These are phyloP conservation scores for Leccinum rimulosum DNA, from an alignment of 768 basidiomycete genomes.

Conservation along the genomic window DNA sequence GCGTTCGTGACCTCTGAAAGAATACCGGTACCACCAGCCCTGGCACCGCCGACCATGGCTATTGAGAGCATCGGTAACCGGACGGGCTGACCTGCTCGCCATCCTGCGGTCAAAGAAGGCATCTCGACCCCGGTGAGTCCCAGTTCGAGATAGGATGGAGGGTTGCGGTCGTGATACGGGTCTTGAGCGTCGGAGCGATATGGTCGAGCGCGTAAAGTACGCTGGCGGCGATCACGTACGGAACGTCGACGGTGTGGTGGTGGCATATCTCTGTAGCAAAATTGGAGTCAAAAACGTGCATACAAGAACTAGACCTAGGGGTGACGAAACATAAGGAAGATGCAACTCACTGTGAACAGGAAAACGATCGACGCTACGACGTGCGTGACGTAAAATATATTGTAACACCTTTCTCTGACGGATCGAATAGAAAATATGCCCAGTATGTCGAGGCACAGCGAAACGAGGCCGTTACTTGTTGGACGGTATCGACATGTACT, in stretches of 20 bases:
- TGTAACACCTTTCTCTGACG: conserved; percentile 58
- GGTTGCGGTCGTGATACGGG: conserved; percentile 28
- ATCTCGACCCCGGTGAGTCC: no score
- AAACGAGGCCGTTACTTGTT: no score
- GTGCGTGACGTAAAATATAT: conserved; percentile 65
- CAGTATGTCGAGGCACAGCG: no score
- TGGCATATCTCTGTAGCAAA: conserved; percentile 38
- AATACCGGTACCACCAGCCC: neutral
- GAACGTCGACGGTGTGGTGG: conserved; percentile 51
- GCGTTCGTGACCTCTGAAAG: neutral
- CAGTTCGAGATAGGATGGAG: no score
- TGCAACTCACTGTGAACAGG: conserved; percentile 51
- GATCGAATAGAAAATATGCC: conserved; percentile 58
- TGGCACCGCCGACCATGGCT: conserved; percentile 13
- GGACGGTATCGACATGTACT: no score
- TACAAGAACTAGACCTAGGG: no score
- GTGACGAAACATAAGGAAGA: neutral
- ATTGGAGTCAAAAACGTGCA: neutral
- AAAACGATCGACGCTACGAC: conserved; percentile 50
- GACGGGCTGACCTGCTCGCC: conserved; percentile 49
- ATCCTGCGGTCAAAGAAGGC: no score
- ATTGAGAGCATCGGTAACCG: conserved; percentile 62
- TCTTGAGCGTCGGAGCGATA: conserved; percentile 58
- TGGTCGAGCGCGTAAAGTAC: conserved; percentile 59
- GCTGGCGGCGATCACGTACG: conserved; percentile 53